A percentile compares a stretch with the other conserved stretches of the same genome.
Evolutionary conservation across 75 land plant genomes (phyloP).

Genomic region (Isoetes taiwanensis): DNA sequence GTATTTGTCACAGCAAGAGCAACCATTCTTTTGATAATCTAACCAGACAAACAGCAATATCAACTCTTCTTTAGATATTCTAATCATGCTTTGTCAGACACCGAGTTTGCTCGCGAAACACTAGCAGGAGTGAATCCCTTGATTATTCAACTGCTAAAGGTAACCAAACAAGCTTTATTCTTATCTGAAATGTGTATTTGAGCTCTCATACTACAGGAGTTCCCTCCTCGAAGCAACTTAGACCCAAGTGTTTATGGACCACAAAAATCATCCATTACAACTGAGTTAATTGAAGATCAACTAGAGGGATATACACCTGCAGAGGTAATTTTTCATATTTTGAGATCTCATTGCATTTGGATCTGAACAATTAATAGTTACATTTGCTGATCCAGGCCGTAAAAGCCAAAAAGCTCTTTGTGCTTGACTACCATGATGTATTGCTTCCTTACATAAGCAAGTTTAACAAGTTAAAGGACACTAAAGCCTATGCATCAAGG

Average conservation of each 20-base stretch:
- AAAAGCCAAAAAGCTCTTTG: not conserved
- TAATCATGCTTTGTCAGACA: no score
- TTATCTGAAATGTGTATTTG: no score
- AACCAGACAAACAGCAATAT: no score
- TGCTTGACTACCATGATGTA: not conserved
- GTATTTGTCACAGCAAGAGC: no score
- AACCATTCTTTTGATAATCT: no score
- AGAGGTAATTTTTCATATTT: slow-evolving; percentile 15
- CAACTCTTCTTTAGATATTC: no score
- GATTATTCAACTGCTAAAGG: no score
- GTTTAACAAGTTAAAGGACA: not conserved
- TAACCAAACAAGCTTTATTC: no score
- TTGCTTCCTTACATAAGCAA: not conserved
- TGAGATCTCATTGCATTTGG: not conserved
- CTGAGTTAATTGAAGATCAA: slow-evolving; percentile 23
- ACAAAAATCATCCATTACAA: slow-evolving; percentile 30
- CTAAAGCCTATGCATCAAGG: not conserved
- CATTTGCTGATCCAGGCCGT: not conserved
- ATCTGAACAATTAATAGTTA: not conserved
- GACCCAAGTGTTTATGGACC: slow-evolving; percentile 40
- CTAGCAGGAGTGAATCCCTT: no score
- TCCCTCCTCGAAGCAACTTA: slow-evolving; percentile 40
- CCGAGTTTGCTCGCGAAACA: no score
- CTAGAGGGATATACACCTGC: slow-evolving; percentile 25
- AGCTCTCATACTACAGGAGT: no score